Percentiles rank a stretch among this genome's conserved stretches.
These are phyloP conservation scores for Malania oleifera DNA, from an alignment of 164 flowering plant species.

Conservation along the genomic window DNA sequence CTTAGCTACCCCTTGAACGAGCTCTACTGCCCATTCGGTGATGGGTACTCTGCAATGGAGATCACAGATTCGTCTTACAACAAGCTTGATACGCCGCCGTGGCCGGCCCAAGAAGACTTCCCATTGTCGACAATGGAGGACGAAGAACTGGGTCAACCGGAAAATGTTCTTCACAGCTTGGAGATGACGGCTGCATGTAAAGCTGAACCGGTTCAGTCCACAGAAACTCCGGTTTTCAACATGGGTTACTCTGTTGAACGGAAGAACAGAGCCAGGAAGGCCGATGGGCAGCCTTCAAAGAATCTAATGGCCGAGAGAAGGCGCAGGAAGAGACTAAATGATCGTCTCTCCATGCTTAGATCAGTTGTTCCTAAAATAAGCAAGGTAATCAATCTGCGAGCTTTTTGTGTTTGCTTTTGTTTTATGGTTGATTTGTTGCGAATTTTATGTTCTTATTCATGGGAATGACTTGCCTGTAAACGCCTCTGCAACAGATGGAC, in stretches of 20 bases:
- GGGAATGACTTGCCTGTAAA: background rate
- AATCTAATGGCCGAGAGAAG: slow-evolving; percentile 96
- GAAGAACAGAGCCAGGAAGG: slow-evolving; percentile 45
- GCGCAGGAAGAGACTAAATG: slow-evolving; percentile 81
- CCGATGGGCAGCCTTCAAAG: slow-evolving; percentile 82
- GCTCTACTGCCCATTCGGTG: slow-evolving; percentile 20
- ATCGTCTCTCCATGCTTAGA: slow-evolving; percentile 90
- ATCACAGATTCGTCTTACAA: slow-evolving; percentile 18
- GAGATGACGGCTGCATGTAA: slow-evolving; percentile 28
- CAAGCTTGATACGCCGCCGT: slow-evolving; percentile 16
- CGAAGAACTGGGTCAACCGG: slow-evolving; percentile 17
- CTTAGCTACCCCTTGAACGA: slow-evolving; percentile 16
- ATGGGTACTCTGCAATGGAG: slow-evolving; percentile 14
- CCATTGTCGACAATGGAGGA: slow-evolving; percentile 21
- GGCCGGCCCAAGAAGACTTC: slow-evolving; percentile 22
- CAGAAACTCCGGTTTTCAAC: slow-evolving; percentile 23
- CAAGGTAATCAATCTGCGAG: slow-evolving; percentile 45
- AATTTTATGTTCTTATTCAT: no score
- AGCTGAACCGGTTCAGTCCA: slow-evolving; percentile 32
- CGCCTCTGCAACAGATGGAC: slow-evolving; percentile 57
- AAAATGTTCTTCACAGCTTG: slow-evolving; percentile 16
- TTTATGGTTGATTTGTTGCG: no score
- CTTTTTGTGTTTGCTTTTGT: background rate
- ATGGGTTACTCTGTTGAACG: slow-evolving; percentile 28
- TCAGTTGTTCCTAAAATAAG: slow-evolving; percentile 96